Percentiles rank a stretch among this genome's conserved stretches.
Evolutionary conservation across 306 rosid species (phyloP).

Genomic region (Mucuna pruriens): DNA sequence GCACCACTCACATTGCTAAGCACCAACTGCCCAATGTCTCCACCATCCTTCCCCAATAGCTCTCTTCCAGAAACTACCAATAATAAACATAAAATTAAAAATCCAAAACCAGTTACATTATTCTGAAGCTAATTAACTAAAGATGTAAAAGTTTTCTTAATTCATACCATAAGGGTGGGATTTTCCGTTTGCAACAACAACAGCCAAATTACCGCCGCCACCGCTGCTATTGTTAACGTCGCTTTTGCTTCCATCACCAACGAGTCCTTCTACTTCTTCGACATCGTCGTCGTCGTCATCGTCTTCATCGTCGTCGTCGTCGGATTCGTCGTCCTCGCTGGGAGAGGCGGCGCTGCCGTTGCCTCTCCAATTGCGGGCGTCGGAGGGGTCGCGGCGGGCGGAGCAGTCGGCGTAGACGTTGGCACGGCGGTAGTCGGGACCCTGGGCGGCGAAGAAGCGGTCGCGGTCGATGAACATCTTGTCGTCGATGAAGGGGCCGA

Average conservation of each 20-base stretch:
- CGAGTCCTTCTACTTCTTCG: conserved; percentile 52
- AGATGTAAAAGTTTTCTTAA: conserved; percentile 18
- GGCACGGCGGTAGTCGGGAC: conserved; percentile 65
- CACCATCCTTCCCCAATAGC: conserved; percentile 62
- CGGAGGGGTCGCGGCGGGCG: conserved; percentile 50
- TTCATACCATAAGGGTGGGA: conserved; percentile 65
- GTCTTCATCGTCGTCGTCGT: conserved; percentile 63
- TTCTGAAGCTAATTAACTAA: conserved; percentile 6
- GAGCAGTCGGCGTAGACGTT: conserved; percentile 52
- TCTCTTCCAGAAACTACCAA: conserved; percentile 69
- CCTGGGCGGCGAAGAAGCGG: conserved; percentile 60
- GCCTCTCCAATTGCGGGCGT: conserved; percentile 66
- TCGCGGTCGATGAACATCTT: conserved; percentile 65
- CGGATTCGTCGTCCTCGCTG: conserved; percentile 75
- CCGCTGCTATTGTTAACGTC: conserved; percentile 36
- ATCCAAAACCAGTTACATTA: not conserved
- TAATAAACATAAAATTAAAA: not conserved
- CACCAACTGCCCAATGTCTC: conserved; percentile 53
- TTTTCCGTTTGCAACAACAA: conserved; percentile 69
- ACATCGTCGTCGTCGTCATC: conserved; percentile 57
- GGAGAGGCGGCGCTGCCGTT: conserved; percentile 56
- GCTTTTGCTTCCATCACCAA: conserved; percentile 54
- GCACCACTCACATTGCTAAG: conserved; percentile 49
- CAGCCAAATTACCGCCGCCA: conserved; percentile 32
- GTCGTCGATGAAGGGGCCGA: conserved; percentile 73